phyloP scores from a whole-genome alignment of 192 early-diverging fungal genomes.

The Entomortierella beljakovae region DNA sequence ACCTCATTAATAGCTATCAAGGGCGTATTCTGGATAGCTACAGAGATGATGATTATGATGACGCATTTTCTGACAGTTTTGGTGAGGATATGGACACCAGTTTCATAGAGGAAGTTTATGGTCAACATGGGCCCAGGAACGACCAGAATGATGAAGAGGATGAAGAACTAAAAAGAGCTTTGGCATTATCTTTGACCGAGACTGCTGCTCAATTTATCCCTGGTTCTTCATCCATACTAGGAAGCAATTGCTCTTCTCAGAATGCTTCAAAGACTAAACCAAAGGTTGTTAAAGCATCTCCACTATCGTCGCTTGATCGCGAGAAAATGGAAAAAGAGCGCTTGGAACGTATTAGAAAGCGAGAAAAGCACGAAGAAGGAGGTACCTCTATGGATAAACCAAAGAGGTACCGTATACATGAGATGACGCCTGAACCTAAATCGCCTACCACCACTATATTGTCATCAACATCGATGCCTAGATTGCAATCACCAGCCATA shows the following conservation, averaged over 20 bases:
- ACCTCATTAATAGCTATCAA: too few species aligned
- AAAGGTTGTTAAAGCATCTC: neutral
- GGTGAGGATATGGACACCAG: too few species aligned
- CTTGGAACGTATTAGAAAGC: constrained; percentile 25
- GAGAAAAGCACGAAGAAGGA: neutral
- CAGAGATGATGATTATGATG: neutral
- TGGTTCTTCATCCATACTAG: neutral
- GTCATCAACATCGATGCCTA: neutral
- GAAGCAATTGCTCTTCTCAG: neutral
- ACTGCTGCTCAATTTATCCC: neutral
- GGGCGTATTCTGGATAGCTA: neutral
- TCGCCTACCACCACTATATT: neutral
- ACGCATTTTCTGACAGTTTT: neutral
- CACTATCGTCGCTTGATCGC: constrained; percentile 11
- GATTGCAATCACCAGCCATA: neutral
- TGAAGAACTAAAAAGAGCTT: constrained; percentile 23
- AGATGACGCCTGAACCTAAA: too few species aligned
- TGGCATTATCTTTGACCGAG: constrained; percentile 18
- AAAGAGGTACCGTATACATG: neutral
- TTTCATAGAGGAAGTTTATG: neutral
- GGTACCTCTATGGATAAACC: neutral
- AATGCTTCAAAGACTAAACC: neutral
- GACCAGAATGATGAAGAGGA: constrained; percentile 17
- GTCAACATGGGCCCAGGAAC: neutral
- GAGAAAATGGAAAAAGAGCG: constrained; percentile 39